Base-by-base conservation (phyloP, 257 asterid genomes). In the Fraxinus pennsylvanica region DNA sequence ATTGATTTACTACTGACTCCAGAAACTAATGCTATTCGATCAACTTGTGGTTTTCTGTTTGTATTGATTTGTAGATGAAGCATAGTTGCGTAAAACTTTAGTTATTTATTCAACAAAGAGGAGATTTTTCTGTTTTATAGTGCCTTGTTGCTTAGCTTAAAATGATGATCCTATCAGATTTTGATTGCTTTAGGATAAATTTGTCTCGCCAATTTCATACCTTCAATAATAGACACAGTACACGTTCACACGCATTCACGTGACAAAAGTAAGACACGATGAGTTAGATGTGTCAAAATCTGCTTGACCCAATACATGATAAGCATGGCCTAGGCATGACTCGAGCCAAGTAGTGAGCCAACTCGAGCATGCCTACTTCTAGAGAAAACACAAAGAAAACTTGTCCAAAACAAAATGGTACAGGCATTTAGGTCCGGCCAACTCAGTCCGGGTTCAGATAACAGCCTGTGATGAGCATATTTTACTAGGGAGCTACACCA, bases 111-210 rank as follows among this genome's bases (percentile, higher is more conserved):
- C 87, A 82, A 82, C 81, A 59, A 70, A 85, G 80, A 74, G 87
- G 68, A 35, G 83, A 22, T 35, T 19, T 21, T 35, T 36, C 12
- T 85, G 93, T 86, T 75, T 74, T 77, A 0, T 81, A 84, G 85
- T 80, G 32, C 14, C 76, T 87, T 81, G 95, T 88, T 57, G 57
- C 68, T 39, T 90, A 79, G 85, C 90, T 81, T 39, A 74, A 82
- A 75, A 74, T 82, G 82, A 79, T 78, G 82, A 86, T 83, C 85
- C 81, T 52, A 76, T 43, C 17, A 61, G 45, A 57, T n/a, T 54
- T 76, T 36, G 36, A 39, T 75, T 22, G 45, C 72, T 81, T 73
- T 36, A 14, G 65, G 15, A 57, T 72, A 76, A 79, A 79, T 72
- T 83, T 81, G 87, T 81, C 83, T 83, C 87, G 71, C 86, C 82